A percentile compares a stretch with the other conserved stretches of the same genome.
Conservation (phyloP, 1,284 basidiomycete species). For the Ganoderma lingzhi region DNA sequence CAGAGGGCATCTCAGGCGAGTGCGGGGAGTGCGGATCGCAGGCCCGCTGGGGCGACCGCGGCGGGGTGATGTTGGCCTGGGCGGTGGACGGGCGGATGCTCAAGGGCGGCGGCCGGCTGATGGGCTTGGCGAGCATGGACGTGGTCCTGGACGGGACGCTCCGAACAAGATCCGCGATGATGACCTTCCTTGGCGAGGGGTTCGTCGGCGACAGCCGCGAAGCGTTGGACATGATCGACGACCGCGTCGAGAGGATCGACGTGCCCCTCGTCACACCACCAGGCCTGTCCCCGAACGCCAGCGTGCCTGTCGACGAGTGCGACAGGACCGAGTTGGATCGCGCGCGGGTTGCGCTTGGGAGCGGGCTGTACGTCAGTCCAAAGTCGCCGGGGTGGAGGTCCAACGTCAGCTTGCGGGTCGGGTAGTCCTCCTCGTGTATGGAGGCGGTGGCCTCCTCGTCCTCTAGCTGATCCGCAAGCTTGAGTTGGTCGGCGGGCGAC, state of each 20-base stretch:
- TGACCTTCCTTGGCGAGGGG: slow-evolving; percentile 20
- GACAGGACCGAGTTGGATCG: slow-evolving; percentile 37
- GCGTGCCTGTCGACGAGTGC: slow-evolving; percentile 34
- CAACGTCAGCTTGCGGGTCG: slow-evolving; percentile 31
- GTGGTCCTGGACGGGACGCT: slow-evolving; percentile 29
- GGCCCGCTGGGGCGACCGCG: slow-evolving; percentile 25
- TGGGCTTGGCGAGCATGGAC: slow-evolving; percentile 30
- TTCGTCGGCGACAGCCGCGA: slow-evolving; percentile 16
- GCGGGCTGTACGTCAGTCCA: slow-evolving; percentile 32
- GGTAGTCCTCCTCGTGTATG: slow-evolving; percentile 15
- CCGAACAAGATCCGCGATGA: slow-evolving; percentile 18
- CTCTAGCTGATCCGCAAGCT: slow-evolving; percentile 56
- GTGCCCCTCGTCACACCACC: slow-evolving; percentile 18
- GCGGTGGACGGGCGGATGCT: slow-evolving; percentile 41
- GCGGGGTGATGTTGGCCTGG: slow-evolving; percentile 37
- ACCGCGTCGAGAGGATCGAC: slow-evolving; percentile 25
- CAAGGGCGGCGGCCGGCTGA: slow-evolving; percentile 24
- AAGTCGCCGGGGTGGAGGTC: slow-evolving; percentile 39
- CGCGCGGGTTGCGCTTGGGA: slow-evolving; percentile 21
- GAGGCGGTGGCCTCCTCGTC: slow-evolving; percentile 46
- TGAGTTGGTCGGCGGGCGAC: slow-evolving; percentile 69
- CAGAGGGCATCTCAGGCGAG: slow-evolving; percentile 32
- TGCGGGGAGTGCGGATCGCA: slow-evolving; percentile 26
- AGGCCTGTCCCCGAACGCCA: slow-evolving; percentile 33
- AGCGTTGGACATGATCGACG: slow-evolving; percentile 12